phyloP scores from a whole-genome alignment of 805 yeast species.

The Zygotorulaspora florentina region DNA sequence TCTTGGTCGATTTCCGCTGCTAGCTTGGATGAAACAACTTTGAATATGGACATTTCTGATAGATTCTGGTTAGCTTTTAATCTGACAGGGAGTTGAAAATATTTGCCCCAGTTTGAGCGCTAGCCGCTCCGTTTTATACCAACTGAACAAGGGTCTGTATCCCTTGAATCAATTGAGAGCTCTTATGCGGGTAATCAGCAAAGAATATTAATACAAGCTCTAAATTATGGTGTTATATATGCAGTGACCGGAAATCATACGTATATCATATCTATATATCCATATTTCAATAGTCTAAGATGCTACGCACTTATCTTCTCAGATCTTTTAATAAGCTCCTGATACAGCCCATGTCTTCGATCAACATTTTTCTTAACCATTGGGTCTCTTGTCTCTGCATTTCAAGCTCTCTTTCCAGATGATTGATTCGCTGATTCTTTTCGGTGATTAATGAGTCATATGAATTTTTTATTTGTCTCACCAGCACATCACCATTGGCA shows the following conservation, averaged over 20 bases:
- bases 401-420: slow-evolving; percentile 32
- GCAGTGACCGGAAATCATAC: not conserved
- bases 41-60: slow-evolving; percentile 29
- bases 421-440: slow-evolving; percentile 31
- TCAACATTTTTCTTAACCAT: slow-evolving; percentile 36
- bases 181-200: slow-evolving; percentile 11
- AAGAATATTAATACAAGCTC: not conserved
- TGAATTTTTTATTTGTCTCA: slow-evolving; percentile 22
- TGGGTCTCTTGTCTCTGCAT: slow-evolving; percentile 33
- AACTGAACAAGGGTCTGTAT: slow-evolving; percentile 4
- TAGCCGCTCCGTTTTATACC: not conserved
- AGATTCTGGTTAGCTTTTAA: too few relatives aligned
- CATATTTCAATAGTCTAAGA: slow-evolving; percentile 13
- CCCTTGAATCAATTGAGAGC: not conserved
- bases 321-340: slow-evolving; percentile 30
- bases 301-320: slow-evolving; percentile 12
- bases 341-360: slow-evolving; percentile 36
- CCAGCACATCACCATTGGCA: slow-evolving; percentile 15
- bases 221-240: not conserved
- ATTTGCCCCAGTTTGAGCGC: not conserved
- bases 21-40: slow-evolving; percentile 42
- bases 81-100: too few relatives aligned
- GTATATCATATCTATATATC: slow-evolving; percentile 4
- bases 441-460: slow-evolving; percentile 29
- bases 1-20: slow-evolving; percentile 83